A percentile compares a stretch with the other conserved stretches of the same genome.
Evolutionary conservation across 768 basidiomycete species (phyloP).

Genomic region (Panellus pusillus): DNA sequence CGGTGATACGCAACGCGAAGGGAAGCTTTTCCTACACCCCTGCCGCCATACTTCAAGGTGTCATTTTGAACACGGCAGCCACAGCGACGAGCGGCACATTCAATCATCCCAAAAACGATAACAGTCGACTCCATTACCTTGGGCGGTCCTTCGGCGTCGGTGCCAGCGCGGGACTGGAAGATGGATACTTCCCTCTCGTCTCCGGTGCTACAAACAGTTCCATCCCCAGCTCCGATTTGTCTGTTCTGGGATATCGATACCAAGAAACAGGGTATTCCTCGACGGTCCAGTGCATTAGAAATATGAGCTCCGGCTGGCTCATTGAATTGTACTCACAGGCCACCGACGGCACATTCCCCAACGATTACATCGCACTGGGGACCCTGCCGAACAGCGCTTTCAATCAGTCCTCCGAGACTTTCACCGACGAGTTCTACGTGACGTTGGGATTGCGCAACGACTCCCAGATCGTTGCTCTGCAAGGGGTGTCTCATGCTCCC

Average conservation of each 20-base stretch:
- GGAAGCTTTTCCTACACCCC: constrained; percentile 4
- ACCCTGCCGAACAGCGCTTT: background rate
- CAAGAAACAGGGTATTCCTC: background rate
- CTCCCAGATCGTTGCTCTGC: background rate
- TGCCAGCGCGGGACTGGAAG: background rate
- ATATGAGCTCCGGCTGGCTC: background rate
- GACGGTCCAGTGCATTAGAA: background rate
- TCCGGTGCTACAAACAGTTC: no score
- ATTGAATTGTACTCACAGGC: background rate
- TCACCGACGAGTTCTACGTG: background rate
- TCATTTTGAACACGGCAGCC: background rate
- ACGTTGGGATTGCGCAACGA: background rate
- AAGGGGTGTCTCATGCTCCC: background rate
- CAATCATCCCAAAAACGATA: background rate
- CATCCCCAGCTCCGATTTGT: no score
- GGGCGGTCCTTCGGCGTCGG: constrained; percentile 5
- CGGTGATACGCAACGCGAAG: background rate
- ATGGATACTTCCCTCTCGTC: background rate
- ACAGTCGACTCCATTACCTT: background rate
- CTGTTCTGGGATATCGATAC: background rate
- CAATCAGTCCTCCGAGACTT: no score
- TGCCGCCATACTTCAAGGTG: background rate
- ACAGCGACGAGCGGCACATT: background rate
- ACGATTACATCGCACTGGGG: background rate
- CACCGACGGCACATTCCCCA: background rate